Conservation (phyloP, 176 grass and related monocot genomes). For the Puccinellia tenuiflora region DNA sequence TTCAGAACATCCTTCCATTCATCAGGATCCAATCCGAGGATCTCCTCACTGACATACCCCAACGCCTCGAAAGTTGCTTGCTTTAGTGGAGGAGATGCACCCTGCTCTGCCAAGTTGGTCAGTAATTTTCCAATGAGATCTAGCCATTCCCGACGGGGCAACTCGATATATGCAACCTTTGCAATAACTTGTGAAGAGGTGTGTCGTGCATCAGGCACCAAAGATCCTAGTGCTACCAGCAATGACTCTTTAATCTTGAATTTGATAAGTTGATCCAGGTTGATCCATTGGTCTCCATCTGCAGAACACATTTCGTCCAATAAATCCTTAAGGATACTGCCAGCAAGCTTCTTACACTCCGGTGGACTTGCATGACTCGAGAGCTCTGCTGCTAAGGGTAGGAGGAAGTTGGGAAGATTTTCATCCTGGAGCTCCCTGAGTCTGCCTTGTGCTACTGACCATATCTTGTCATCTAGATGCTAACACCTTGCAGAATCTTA, state of each 20-base stretch:
- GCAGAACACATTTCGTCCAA: slow-evolving; percentile 54
- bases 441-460: slow-evolving; percentile 44
- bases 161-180: slow-evolving; percentile 80
- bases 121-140: slow-evolving; percentile 67
- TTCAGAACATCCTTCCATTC: slow-evolving; percentile 81
- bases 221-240: slow-evolving; percentile 63
- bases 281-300: slow-evolving; percentile 57
- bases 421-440: slow-evolving; percentile 70
- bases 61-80: slow-evolving; percentile 80
- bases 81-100: slow-evolving; percentile 55
- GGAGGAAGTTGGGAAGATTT: slow-evolving; percentile 65
- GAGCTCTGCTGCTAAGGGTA: slow-evolving; percentile 60
- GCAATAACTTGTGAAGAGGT: slow-evolving; percentile 82
- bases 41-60: slow-evolving; percentile 83
- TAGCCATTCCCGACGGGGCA: slow-evolving; percentile 73
- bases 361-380: slow-evolving; percentile 56
- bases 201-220: slow-evolving; percentile 49
- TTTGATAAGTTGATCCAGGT: slow-evolving; percentile 50
- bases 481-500: slow-evolving; percentile 46
- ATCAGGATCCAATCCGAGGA: slow-evolving; percentile 47
- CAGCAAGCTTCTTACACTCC: slow-evolving; percentile 65
- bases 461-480: slow-evolving; percentile 47
- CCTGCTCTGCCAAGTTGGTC: slow-evolving; percentile 44
- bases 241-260: slow-evolving; percentile 72
- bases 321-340: slow-evolving; percentile 67